Evolutionary conservation across 208 protist species (phyloP), one percentile per base, ranked within the genome.

Genomic region (Trypanosoma theileri): DNA sequence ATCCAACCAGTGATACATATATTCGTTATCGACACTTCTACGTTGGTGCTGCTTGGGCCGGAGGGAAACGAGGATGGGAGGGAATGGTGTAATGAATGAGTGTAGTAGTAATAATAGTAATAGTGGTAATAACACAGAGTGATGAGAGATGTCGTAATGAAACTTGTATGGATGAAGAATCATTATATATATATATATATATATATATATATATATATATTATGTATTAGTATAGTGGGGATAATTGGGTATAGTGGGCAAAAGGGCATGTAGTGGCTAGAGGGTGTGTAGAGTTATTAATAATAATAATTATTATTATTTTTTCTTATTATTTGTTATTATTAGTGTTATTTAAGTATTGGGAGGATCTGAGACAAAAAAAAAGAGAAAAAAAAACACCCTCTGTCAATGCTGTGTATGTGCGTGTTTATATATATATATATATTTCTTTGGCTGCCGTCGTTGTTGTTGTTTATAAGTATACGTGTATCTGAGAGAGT

Each of bases 1-100:
- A 92, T 77, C 89, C 89, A 17, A 94, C 89, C 45, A 87, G 84
- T 19, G 89, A 94, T 53, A 91, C 84, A 17, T 94, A 94, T 74
- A 87, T 92, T 22, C 78, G 89, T 41, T 94, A 94, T 69, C 71
- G 84, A 31, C 86, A 94, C 63, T 88, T 83, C 70, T 94, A 94
- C 66, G 77, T 92, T 44, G 83, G 83, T 21, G 76, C 80, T 16
- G 74, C 82, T 45, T 93, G 88, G 88, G 71, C 79, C 73, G 60
- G 72, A 19, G 70, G 70, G 35, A 93, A 93, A 81, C 82, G 88
- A 69, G 77, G 73, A 58, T 93, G 82, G 82, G 85, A 93, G 45
- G 85, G 85, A 24, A 88, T 81, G 14, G 73, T 80, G 31, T 93
- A 86, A 41, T 12, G 64, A 4, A 7, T n/a, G 48, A 41, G 19